Evolutionary conservation across 1,284 basidiomycete species (phyloP).

Genomic region (Anthracocystis panici-leucophaei): DNA sequence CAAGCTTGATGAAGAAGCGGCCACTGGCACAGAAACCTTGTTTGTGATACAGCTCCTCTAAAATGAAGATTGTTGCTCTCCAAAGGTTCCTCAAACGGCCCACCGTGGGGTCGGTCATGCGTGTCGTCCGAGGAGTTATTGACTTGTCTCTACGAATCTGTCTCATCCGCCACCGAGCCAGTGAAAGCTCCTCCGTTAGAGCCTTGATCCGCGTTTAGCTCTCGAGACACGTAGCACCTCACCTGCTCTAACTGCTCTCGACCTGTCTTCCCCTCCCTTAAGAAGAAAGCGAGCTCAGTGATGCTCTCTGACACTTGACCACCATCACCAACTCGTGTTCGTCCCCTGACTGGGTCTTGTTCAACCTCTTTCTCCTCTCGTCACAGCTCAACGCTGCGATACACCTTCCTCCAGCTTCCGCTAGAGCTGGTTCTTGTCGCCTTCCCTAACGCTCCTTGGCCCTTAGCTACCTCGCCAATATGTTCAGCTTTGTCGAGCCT

Average conservation of each 20-base stretch:
- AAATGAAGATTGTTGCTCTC: slow-evolving; percentile 15
- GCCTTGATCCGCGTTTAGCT: neutral
- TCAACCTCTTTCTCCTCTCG: slow-evolving; percentile 21
- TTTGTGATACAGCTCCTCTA: slow-evolving; percentile 4
- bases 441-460: neutral
- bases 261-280: slow-evolving; percentile 12
- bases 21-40: neutral
- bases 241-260: neutral
- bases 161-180: neutral
- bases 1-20: neutral
- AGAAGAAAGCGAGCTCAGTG: slow-evolving; percentile 16
- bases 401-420: neutral
- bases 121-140: slow-evolving; percentile 14
- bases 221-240: neutral
- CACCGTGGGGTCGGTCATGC: neutral
- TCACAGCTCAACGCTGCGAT: slow-evolving; percentile 50
- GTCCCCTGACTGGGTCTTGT: slow-evolving; percentile 23
- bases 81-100: slow-evolving; percentile 1
- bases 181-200: slow-evolving; percentile 1
- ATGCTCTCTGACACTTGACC: neutral
- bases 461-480: slow-evolving; percentile 8
- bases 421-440: neutral
- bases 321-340: slow-evolving; percentile 13
- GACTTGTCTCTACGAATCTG: too few species aligned
- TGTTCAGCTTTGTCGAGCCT: slow-evolving; percentile 25